A percentile compares a stretch with the other conserved stretches of the same genome.
phyloP scores from a whole-genome alignment of 2,329 filamentous ascomycete species.

The Colletotrichum tofieldiae region DNA sequence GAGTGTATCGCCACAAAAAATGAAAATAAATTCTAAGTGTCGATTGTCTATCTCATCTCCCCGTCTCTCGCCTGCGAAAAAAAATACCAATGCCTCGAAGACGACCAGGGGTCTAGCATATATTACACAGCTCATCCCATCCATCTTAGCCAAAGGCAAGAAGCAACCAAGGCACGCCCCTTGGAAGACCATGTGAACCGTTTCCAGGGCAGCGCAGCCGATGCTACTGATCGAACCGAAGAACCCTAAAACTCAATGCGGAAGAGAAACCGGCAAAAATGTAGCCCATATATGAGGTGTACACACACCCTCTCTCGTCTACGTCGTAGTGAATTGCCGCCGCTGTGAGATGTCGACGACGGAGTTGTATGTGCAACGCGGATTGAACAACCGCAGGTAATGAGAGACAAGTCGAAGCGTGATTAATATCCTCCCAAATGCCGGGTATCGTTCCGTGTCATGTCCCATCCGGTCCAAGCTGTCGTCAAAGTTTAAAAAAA shows the following conservation, averaged over 20 bases:
- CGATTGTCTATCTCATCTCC: slow-evolving; percentile 24
- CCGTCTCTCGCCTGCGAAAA: slow-evolving; percentile 4
- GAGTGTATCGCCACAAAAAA: not conserved
- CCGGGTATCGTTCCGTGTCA: slow-evolving; percentile 41
- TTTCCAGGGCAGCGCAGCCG: slow-evolving; percentile 1
- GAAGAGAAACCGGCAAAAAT: slow-evolving; percentile 25
- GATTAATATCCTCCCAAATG: slow-evolving; percentile 38
- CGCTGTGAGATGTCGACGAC: slow-evolving; percentile 13
- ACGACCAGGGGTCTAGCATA: slow-evolving; percentile 13
- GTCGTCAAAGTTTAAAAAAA: slow-evolving; percentile 36
- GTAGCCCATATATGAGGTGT: slow-evolving; percentile 32
- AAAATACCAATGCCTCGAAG: slow-evolving; percentile 13
- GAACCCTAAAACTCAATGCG: slow-evolving; percentile 13
- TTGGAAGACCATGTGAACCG: not conserved
- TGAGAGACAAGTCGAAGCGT: slow-evolving; percentile 35
- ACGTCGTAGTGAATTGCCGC: slow-evolving; percentile 17
- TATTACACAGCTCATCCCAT: slow-evolving; percentile 22
- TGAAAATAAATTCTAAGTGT: slow-evolving; percentile 4
- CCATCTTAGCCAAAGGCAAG: slow-evolving; percentile 30
- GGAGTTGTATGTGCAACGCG: slow-evolving; percentile 34
- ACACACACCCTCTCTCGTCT: slow-evolving; percentile 15
- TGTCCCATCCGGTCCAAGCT: slow-evolving; percentile 37
- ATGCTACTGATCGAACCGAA: not conserved
- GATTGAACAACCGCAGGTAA: slow-evolving; percentile 20
- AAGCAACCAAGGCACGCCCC: slow-evolving; percentile 10